Percentiles rank a stretch among this genome's conserved stretches.
Evolutionary conservation across 495 filamentous ascomycete species (phyloP).

Genomic region (Chaetomium cochliodes): DNA sequence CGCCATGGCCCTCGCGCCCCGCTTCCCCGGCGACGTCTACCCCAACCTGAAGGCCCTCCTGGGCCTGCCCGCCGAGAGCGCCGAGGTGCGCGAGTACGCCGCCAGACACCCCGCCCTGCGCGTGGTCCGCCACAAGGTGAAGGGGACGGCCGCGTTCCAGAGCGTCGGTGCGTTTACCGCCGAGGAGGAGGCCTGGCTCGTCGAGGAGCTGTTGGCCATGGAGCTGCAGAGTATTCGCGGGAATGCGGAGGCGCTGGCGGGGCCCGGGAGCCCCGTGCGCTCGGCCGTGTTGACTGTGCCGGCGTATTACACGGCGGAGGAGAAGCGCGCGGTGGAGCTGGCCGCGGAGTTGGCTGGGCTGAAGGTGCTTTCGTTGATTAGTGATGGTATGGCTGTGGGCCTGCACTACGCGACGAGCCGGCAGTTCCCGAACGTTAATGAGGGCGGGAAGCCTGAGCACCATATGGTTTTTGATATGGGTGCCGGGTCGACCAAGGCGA

Average conservation of each 20-base stretch:
- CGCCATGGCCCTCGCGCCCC: constrained; percentile 78
- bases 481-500: constrained; percentile 95
- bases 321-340: constrained; percentile 76
- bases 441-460: constrained; percentile 84
- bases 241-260: constrained; percentile 84
- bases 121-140: constrained; percentile 54
- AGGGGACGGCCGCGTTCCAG: constrained; percentile 72
- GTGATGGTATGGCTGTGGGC: constrained; percentile 88
- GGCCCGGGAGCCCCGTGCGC: constrained; percentile 68
- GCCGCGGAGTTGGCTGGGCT: constrained; percentile 86
- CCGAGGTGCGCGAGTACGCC: constrained; percentile 64
- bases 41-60: constrained; percentile 86
- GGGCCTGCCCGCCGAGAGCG: constrained; percentile 64
- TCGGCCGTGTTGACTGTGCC: constrained; percentile 90
- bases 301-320: constrained; percentile 84
- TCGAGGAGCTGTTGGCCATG: constrained; percentile 97
- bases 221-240: constrained; percentile 82
- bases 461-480: constrained; percentile 98
- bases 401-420: constrained; percentile 91
- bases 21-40: constrained; percentile 92
- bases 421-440: constrained; percentile 78
- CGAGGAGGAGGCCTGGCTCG: constrained; percentile 69
- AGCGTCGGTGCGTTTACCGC: constrained; percentile 64
- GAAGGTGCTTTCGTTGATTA: constrained; percentile 78
- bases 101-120: constrained; percentile 68